These are phyloP conservation scores for Sechiopsis laciniata DNA, from an alignment of 306 rosid species.

Conservation along the genomic window DNA sequence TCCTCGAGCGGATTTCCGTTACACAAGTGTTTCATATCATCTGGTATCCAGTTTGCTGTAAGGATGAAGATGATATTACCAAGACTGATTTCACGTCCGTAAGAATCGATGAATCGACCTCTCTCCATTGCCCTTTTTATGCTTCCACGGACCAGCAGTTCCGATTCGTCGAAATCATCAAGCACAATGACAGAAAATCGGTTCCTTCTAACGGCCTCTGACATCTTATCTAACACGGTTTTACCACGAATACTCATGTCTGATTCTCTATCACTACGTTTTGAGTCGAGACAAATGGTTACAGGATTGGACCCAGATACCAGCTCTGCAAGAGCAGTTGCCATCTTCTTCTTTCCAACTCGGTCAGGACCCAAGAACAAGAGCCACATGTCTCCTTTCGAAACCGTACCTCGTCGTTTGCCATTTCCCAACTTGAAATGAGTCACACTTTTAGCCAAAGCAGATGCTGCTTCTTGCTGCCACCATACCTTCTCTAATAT, in stretches of 20 bases:
- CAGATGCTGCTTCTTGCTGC: constrained; percentile 91
- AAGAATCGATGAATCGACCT: constrained; percentile 72
- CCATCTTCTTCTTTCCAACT: constrained; percentile 95
- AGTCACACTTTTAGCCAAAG: constrained; percentile 71
- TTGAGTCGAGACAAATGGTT: constrained; percentile 48
- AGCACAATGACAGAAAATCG: constrained; percentile 79
- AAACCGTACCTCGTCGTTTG: constrained; percentile 41
- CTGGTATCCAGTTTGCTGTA: constrained; percentile 74
- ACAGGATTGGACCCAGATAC: constrained; percentile 73
- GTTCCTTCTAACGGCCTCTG: constrained; percentile 70
- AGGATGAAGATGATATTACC: constrained; percentile 79
- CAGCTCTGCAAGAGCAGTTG: constrained; percentile 68
- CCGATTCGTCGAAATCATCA: constrained; percentile 76
- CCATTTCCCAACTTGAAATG: constrained; percentile 68
- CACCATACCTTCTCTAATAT: constrained; percentile 91
- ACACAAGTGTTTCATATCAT: constrained; percentile 48
- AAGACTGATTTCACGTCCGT: constrained; percentile 82
- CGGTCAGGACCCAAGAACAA: constrained; percentile 78
- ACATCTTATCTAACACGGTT: constrained; percentile 71
- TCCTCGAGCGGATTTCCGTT: constrained; percentile 42
- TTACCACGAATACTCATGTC: constrained; percentile 65
- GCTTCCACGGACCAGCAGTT: constrained; percentile 49
- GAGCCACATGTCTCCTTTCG: constrained; percentile 81
- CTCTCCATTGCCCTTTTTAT: constrained; percentile 76
- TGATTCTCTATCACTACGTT: constrained; percentile 51